Conservation (phyloP, 2,329 filamentous ascomycete species). For the Penicillium carneum region DNA sequence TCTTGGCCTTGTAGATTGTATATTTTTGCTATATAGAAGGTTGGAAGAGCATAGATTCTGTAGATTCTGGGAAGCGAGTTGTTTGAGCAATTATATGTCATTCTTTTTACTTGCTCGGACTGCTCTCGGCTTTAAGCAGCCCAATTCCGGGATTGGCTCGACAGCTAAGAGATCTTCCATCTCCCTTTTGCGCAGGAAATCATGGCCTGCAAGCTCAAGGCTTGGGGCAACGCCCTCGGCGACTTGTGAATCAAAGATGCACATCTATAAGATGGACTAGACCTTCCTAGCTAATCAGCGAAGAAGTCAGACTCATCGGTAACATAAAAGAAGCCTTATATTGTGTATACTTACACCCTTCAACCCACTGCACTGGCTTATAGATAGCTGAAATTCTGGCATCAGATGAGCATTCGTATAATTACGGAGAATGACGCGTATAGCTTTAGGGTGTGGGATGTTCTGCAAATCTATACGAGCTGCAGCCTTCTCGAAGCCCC, state of each 20-base stretch:
- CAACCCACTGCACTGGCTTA: conserved; percentile 32
- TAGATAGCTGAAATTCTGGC: not conserved
- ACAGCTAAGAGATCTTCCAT: conserved; percentile 62
- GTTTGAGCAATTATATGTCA: not conserved
- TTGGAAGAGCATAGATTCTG: conserved; percentile 13
- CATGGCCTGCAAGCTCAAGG: conserved; percentile 72
- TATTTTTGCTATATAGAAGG: conserved; percentile 25
- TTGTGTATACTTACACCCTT: conserved; percentile 67
- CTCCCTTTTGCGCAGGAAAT: conserved; percentile 65
- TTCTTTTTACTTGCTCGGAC: not conserved
- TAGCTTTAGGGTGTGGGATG: not conserved
- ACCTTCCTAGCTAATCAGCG: conserved; percentile 66
- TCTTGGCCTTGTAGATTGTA: conserved; percentile 14
- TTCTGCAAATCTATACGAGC: not conserved
- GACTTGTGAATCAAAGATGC: conserved; percentile 11
- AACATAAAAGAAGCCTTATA: conserved; percentile 67
- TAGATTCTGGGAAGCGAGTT: conserved; percentile 1
- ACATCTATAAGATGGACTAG: not conserved
- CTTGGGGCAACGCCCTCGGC: conserved; percentile 62
- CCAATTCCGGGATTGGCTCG: conserved; percentile 49
- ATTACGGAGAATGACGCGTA: not conserved
- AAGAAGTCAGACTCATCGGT: conserved; percentile 46
- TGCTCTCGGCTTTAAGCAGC: not conserved
- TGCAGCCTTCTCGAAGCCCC: not conserved
- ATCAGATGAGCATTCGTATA: not conserved